Percentiles rank a stretch among this genome's conserved stretches.
Evolutionary conservation across 257 asterid species (phyloP).

Genomic region (Gentiana macrophylla): DNA sequence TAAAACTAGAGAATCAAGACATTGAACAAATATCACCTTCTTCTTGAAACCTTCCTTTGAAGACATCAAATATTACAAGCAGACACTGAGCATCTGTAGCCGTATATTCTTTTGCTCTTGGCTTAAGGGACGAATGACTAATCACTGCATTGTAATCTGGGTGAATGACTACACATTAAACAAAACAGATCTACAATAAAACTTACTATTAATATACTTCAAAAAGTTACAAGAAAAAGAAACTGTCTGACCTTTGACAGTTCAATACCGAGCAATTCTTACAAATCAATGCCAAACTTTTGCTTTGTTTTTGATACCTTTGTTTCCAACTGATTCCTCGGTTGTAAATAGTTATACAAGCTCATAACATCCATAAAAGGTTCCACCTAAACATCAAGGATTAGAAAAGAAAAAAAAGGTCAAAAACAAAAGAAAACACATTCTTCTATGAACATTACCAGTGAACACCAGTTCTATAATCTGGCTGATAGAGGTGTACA

Average conservation of each 20-base stretch:
- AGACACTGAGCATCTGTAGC: conserved; percentile 83
- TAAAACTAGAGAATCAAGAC: too few relatives aligned
- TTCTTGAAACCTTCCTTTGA: conserved; percentile 42
- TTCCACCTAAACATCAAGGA: conserved; percentile 50
- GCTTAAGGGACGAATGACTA: conserved; percentile 91
- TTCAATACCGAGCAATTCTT: conserved; percentile 63
- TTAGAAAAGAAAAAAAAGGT: conserved; percentile 4
- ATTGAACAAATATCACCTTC: conserved; percentile 45
- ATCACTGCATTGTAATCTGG: conserved; percentile 94
- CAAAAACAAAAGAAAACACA: background rate
- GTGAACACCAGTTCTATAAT: background rate
- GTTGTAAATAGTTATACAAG: conserved; percentile 50
- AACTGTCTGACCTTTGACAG: conserved; percentile 59
- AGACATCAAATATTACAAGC: conserved; percentile 56
- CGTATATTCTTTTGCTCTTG: conserved; percentile 80
- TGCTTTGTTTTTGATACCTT: conserved; percentile 49
- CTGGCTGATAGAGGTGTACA: background rate
- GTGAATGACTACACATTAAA: too few relatives aligned
- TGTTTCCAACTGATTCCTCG: conserved; percentile 35
- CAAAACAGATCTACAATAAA: too few relatives aligned
- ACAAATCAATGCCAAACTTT: conserved; percentile 80
- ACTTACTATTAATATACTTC: background rate
- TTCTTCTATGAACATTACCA: background rate
- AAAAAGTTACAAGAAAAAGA: background rate
- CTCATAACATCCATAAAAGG: conserved; percentile 70